Conservation (phyloP, 2,329 filamentous ascomycete genomes). For the Botrytis pseudocinerea region DNA sequence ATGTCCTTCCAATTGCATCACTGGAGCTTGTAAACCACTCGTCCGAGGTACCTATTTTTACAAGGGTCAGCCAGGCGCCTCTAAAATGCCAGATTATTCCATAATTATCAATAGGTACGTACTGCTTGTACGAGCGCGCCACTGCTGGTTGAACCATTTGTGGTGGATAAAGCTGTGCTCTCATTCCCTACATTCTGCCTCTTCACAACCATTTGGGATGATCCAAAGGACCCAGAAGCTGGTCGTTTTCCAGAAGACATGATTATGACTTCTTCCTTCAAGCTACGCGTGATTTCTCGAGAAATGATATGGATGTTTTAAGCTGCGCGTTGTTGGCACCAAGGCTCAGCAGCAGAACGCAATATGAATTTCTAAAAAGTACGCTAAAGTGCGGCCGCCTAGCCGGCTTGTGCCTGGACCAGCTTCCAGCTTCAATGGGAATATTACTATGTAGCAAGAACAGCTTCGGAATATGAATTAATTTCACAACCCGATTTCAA, state of each 20-base stretch:
- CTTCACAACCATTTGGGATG: slow-evolving; percentile 82
- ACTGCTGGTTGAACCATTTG: slow-evolving; percentile 57
- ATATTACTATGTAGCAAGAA: slow-evolving; percentile 4
- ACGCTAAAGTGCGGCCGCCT: slow-evolving; percentile 23
- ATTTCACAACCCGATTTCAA: slow-evolving; percentile 13
- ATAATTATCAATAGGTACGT: slow-evolving; percentile 43
- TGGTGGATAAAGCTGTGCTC: slow-evolving; percentile 56
- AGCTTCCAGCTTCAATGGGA: slow-evolving; percentile 12
- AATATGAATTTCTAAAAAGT: slow-evolving; percentile 22
- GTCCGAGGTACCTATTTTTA: slow-evolving; percentile 68
- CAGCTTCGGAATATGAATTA: not conserved
- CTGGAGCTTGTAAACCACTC: slow-evolving; percentile 80
- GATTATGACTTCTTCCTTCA: slow-evolving; percentile 21
- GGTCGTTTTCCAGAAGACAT: slow-evolving; percentile 94
- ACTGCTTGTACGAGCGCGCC: slow-evolving; percentile 67
- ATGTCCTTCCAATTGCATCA: slow-evolving; percentile 88
- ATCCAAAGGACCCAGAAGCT: slow-evolving; percentile 79
- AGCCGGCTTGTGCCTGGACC: slow-evolving; percentile 17
- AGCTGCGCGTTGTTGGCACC: slow-evolving; percentile 14
- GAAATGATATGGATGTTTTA: not conserved
- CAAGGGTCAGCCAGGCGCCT: slow-evolving; percentile 32
- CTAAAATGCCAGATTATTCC: slow-evolving; percentile 21
- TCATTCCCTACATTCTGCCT: slow-evolving; percentile 67
- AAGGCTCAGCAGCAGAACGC: not conserved
- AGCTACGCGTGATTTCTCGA: not conserved